phyloP scores from a whole-genome alignment of 139 green algal genomes.

The Coccomyxa sp. region DNA sequence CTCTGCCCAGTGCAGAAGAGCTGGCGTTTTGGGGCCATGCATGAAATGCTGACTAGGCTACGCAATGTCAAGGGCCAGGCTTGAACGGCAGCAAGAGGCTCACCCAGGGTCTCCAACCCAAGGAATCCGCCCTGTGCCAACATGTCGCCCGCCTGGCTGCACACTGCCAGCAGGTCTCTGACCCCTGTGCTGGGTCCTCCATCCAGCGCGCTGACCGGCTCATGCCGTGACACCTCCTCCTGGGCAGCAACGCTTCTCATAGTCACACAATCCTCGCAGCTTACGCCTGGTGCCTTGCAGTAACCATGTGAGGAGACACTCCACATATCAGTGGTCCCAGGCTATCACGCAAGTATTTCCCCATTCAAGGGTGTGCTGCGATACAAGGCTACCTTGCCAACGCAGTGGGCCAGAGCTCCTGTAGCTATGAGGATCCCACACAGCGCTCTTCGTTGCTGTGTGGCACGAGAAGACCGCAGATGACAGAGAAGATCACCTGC shows the following conservation, averaged over 20 bases:
- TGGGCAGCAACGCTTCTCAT: constrained; percentile 26
- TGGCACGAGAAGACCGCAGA: too few relatives aligned
- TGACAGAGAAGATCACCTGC: too few relatives aligned
- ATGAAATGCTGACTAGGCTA: background rate
- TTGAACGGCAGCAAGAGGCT: constrained; percentile 42
- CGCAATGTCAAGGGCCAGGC: constrained; percentile 20
- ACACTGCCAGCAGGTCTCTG: constrained; percentile 52
- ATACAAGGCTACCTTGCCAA: too few relatives aligned
- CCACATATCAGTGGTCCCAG: too few relatives aligned
- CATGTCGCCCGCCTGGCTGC: constrained; percentile 28
- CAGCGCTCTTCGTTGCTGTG: too few relatives aligned
- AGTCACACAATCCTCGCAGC: background rate
- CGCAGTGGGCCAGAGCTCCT: too few relatives aligned
- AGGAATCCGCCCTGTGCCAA: constrained; percentile 62
- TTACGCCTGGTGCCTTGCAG: background rate
- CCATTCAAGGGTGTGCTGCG: too few relatives aligned
- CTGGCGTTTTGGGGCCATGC: constrained; percentile 5
- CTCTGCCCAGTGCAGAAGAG: background rate
- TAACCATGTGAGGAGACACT: background rate
- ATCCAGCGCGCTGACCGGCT: constrained; percentile 78
- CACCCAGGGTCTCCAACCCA: constrained; percentile 68
- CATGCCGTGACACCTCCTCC: constrained; percentile 74
- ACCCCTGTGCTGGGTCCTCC: constrained; percentile 66
- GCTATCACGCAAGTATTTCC: too few relatives aligned
- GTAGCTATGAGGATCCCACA: too few relatives aligned